Evolutionary conservation across 768 basidiomycete genomes (phyloP).

Genomic region (Rhodosporidiobolus sp.): DNA sequence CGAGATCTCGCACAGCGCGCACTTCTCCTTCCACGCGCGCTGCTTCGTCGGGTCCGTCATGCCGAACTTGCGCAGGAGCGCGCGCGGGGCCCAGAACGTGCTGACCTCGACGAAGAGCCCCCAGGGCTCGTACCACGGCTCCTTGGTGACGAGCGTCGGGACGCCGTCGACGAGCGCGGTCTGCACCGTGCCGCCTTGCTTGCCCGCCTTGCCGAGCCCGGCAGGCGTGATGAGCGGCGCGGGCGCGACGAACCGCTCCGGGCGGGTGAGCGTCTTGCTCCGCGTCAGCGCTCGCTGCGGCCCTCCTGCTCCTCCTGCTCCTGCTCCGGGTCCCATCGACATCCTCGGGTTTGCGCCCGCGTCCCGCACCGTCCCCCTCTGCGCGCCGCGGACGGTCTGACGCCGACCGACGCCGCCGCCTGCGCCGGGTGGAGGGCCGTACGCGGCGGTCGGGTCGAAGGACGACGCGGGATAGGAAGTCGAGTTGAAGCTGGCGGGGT

Average conservation of each 20-base stretch:
- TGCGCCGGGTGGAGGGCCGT: background rate
- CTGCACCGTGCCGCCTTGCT: slow-evolving; percentile 26
- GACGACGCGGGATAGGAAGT: slow-evolving; percentile 26
- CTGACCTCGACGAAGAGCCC: slow-evolving; percentile 69
- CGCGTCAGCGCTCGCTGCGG: slow-evolving; percentile 28
- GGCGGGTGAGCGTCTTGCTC: slow-evolving; percentile 86
- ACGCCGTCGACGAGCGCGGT: slow-evolving; percentile 40
- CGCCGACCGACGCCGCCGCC: slow-evolving; percentile 18
- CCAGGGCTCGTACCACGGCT: slow-evolving; percentile 60
- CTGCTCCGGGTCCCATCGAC: background rate
- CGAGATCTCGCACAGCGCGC: slow-evolving; percentile 85
- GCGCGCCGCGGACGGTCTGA: slow-evolving; percentile 34
- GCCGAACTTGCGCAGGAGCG: slow-evolving; percentile 68
- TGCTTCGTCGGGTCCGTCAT: slow-evolving; percentile 71
- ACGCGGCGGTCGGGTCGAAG: slow-evolving; percentile 4
- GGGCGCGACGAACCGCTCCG: slow-evolving; percentile 89
- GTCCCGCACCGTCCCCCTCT: slow-evolving; percentile 32
- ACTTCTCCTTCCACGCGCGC: slow-evolving; percentile 98
- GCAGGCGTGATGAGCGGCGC: slow-evolving; percentile 89
- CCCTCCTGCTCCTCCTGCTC: background rate
- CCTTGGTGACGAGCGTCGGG: slow-evolving; percentile 38
- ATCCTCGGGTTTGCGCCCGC: slow-evolving; percentile 17
- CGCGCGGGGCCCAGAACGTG: slow-evolving; percentile 87
- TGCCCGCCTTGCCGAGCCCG: slow-evolving; percentile 46
- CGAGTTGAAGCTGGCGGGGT: slow-evolving; percentile 26